These are phyloP conservation scores for Sergeia podlipaevii DNA, from an alignment of 208 protist species.

Conservation along the genomic window DNA sequence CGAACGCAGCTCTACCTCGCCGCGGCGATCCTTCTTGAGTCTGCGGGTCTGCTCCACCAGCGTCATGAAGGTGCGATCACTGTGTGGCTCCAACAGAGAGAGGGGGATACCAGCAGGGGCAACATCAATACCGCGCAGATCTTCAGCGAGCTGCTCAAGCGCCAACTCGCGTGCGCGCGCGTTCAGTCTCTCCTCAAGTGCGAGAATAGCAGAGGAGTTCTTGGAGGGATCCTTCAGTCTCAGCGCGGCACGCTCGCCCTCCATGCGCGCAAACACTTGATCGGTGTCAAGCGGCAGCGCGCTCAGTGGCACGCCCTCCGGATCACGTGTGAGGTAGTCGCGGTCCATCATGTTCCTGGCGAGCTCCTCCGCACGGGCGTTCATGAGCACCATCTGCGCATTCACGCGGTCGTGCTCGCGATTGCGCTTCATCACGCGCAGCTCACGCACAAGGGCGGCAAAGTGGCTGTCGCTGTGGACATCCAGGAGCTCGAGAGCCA, in stretches of 20 bases:
- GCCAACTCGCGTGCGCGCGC: conserved; percentile 20
- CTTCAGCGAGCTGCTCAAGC: conserved; percentile 16
- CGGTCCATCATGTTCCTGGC: conserved; percentile 16
- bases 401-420: background rate
- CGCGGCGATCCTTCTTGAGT: conserved; percentile 13
- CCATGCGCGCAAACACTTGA: conserved; percentile 14
- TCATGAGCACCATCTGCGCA: conserved; percentile 8
- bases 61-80: conserved; percentile 12
- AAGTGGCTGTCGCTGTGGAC: conserved; percentile 12
- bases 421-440: conserved; percentile 1
- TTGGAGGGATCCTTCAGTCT: conserved; percentile 11
- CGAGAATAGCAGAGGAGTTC: conserved; percentile 12
- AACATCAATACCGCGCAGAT: conserved; percentile 16
- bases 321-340: conserved; percentile 15
- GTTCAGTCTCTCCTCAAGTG: conserved; percentile 20
- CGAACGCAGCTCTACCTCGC: conserved; percentile 44
- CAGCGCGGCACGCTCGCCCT: conserved; percentile 15
- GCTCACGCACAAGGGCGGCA: conserved; percentile 7
- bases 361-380: conserved; percentile 10
- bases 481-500: conserved; percentile 17
- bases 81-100: conserved; percentile 1
- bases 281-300: conserved; percentile 19
- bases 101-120: conserved; percentile 7
- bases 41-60: conserved; percentile 7
- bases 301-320: conserved; percentile 18